Conservation (phyloP, 805 yeast species). For the Metschnikowia dekortorum region DNA sequence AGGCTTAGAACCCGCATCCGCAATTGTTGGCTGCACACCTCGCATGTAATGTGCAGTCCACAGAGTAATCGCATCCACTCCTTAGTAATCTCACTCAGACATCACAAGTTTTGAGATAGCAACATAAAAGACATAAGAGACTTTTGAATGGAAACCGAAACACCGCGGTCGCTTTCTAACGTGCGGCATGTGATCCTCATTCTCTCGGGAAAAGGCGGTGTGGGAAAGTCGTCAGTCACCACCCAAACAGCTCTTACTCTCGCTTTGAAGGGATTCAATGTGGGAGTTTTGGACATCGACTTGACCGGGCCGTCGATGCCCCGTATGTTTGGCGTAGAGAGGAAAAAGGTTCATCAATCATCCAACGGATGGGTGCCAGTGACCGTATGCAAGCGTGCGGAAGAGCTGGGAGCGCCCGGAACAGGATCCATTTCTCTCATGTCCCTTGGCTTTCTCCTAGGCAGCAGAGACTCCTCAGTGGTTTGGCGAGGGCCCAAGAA, state of each 20-base stretch:
- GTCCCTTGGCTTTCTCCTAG: conserved; percentile 84
- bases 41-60: background rate
- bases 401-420: background rate
- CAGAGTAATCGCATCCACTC: background rate
- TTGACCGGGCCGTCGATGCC: conserved; percentile 96
- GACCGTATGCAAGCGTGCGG: conserved; percentile 20
- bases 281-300: conserved; percentile 95
- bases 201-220: conserved; percentile 95
- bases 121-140: background rate
- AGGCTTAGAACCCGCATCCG: too few relatives aligned
- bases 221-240: conserved; percentile 94
- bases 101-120: background rate
- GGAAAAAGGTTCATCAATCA: conserved; percentile 73
- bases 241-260: conserved; percentile 88
- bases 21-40: background rate
- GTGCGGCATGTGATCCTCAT: conserved; percentile 78
- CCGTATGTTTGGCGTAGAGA: conserved; percentile 90
- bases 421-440: conserved; percentile 54
- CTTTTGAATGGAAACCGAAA: conserved; percentile 1
- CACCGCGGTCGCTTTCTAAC: conserved; percentile 35
- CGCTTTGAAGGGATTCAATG: conserved; percentile 64
- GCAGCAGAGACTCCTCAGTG: conserved; percentile 81
- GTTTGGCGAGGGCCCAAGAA: conserved; percentile 99
- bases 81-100: background rate
- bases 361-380: conserved; percentile 93